These are phyloP conservation scores for Artemisia argyi DNA, from an alignment of 129 eudicot genomes.

Conservation along the genomic window DNA sequence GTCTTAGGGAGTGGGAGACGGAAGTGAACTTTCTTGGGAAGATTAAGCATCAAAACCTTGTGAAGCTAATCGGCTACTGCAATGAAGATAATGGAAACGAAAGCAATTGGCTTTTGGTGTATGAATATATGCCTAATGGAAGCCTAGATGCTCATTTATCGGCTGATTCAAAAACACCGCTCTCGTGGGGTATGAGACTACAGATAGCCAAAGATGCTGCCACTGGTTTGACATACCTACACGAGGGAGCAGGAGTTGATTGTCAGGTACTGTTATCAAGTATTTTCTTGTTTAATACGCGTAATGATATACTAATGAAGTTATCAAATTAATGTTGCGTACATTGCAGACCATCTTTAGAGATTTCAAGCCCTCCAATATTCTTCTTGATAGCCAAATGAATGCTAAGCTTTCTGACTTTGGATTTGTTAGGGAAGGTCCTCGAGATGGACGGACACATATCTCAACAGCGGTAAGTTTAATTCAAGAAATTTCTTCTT, in stretches of 20 bases:
- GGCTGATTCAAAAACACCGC: conserved; percentile 32
- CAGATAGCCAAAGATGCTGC: conserved; percentile 85
- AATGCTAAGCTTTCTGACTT: conserved; percentile 90
- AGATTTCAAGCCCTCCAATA: conserved; percentile 89
- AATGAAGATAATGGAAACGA: conserved; percentile 84
- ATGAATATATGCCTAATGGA: conserved; percentile 79
- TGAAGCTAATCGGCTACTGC: conserved; percentile 80
- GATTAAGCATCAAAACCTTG: conserved; percentile 75
- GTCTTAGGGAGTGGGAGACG: conserved; percentile 82
- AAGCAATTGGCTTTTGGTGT: conserved; percentile 68
- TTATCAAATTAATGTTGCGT: background rate
- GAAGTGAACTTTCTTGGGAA: conserved; percentile 85
- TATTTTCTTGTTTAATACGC: background rate
- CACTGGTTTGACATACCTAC: conserved; percentile 69
- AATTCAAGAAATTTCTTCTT: background rate
- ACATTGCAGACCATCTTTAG: conserved; percentile 66
- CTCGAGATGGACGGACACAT: conserved; percentile 73
- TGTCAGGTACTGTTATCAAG: conserved; percentile 21
- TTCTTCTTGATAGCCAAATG: conserved; percentile 77
- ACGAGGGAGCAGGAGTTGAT: conserved; percentile 51
- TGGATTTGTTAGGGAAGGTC: conserved; percentile 89
- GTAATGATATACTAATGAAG: background rate
- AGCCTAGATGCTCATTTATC: conserved; percentile 83
- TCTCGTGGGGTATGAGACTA: conserved; percentile 77
- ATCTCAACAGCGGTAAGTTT: conserved; percentile 79